These are phyloP conservation scores for Penicillium sp. DNA, from an alignment of 2,329 filamentous ascomycete species.

Conservation along the genomic window DNA sequence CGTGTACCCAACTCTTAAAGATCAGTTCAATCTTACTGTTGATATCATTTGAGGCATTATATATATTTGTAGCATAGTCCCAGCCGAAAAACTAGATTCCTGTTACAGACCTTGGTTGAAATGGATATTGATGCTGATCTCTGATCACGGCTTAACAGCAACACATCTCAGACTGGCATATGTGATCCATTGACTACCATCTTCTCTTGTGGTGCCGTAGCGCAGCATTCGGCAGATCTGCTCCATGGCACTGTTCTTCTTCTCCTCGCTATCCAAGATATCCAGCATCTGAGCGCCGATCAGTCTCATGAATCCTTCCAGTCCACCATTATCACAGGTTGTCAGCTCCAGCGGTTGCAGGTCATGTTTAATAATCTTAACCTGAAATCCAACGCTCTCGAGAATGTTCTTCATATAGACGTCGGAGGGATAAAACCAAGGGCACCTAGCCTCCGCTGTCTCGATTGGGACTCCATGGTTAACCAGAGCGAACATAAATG, in stretches of 20 bases:
- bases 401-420: conserved; percentile 3
- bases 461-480: conserved; percentile 9
- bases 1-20: neutral
- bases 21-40: neutral
- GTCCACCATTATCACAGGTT: neutral
- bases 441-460: neutral
- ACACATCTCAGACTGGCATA: conserved; percentile 7
- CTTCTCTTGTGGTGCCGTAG: conserved; percentile 1
- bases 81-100: neutral
- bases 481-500: conserved; percentile 7
- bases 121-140: conserved; percentile 7
- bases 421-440: conserved; percentile 6
- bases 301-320: conserved; percentile 3
- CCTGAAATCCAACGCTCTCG: neutral
- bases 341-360: neutral
- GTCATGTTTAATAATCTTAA: neutral
- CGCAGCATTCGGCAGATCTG: conserved; percentile 1
- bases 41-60: neutral
- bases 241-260: neutral
- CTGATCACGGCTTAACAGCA: conserved; percentile 3
- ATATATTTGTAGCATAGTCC: neutral
- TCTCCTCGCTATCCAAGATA: conserved; percentile 4
- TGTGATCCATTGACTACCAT: conserved; percentile 6
- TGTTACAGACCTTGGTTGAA: neutral
- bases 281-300: conserved; percentile 3